A percentile compares a stretch with the other conserved stretches of the same genome.
phyloP scores from a whole-genome alignment of 306 rosid genomes.

The Malus sieversii region DNA sequence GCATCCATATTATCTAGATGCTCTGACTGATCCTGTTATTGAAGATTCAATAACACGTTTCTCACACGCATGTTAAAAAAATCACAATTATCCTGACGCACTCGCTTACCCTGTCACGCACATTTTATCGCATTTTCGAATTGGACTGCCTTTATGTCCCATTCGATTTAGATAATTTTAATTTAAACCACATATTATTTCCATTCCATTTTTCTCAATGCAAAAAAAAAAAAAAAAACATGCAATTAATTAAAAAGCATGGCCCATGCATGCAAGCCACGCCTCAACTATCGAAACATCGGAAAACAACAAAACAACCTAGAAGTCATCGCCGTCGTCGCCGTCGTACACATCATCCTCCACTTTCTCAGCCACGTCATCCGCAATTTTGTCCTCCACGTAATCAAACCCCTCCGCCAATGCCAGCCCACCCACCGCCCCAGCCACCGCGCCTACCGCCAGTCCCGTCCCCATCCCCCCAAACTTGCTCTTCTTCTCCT shows the following conservation, averaged over 20 bases:
- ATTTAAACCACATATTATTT: background rate
- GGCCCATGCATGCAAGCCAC: background rate
- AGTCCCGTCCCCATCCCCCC: conserved; percentile 92
- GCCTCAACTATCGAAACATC: background rate
- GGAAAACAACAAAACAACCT: background rate
- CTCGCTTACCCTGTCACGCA: no score
- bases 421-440: conserved; percentile 64
- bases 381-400: conserved; percentile 57
- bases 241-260: background rate
- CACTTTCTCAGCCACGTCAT: conserved; percentile 50
- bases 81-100: no score
- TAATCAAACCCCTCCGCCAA: conserved; percentile 53
- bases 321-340: conserved; percentile 39
- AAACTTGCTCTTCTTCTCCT: conserved; percentile 63
- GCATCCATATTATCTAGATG: background rate
- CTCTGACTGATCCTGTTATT: background rate
- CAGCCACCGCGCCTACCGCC: conserved; percentile 85
- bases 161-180: background rate
- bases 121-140: background rate
- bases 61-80: background rate
- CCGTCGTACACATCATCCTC: conserved; percentile 47
- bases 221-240: background rate
- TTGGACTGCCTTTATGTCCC: background rate
- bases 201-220: background rate
- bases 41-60: background rate